A percentile compares a stretch with the other conserved stretches of the same genome.
Conservation (phyloP, 768 basidiomycete genomes). For the Tylopilus intermedius region DNA sequence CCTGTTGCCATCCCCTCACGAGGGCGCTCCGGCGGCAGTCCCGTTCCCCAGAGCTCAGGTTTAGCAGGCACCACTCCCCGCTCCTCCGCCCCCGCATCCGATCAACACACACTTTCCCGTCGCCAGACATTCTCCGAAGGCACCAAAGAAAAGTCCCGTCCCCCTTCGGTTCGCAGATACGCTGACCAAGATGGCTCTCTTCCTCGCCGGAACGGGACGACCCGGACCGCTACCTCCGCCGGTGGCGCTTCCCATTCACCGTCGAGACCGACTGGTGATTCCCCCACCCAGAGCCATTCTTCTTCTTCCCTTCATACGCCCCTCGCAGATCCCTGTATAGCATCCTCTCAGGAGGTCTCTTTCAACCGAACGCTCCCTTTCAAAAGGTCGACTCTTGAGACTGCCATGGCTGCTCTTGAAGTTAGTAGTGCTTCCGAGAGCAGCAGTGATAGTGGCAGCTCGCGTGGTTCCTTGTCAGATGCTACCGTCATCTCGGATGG, state of each 20-base stretch:
- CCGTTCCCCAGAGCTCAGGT: conserved; percentile 29
- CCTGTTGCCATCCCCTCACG: conserved; percentile 38
- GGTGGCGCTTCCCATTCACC: conserved; percentile 32
- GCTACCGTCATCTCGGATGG: conserved; percentile 82
- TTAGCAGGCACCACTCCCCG: conserved; percentile 29
- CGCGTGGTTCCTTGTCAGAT: conserved; percentile 56
- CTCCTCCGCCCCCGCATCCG: conserved; percentile 34
- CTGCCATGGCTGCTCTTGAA: conserved; percentile 36
- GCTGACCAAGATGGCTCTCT: conserved; percentile 49
- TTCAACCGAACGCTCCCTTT: conserved; percentile 32
- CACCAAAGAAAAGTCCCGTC: conserved; percentile 50
- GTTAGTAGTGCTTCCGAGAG: conserved; percentile 47
- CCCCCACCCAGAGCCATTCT: conserved; percentile 15
- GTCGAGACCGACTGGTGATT: conserved; percentile 21
- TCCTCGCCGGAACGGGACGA: conserved; percentile 43
- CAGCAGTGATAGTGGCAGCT: conserved; percentile 51
- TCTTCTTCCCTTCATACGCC: conserved; percentile 17
- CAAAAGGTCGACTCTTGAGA: conserved; percentile 34
- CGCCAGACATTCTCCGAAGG: conserved; percentile 50
- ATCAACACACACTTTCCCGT: conserved; percentile 40
- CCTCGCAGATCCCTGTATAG: conserved; percentile 20
- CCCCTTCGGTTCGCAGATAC: conserved; percentile 59
- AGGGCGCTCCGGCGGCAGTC: conserved; percentile 51
- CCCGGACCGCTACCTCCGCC: conserved; percentile 42
- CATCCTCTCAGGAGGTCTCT: conserved; percentile 27